Base-by-base conservation (phyloP, 345 rosid genomes). In the Nasturtium officinale region DNA sequence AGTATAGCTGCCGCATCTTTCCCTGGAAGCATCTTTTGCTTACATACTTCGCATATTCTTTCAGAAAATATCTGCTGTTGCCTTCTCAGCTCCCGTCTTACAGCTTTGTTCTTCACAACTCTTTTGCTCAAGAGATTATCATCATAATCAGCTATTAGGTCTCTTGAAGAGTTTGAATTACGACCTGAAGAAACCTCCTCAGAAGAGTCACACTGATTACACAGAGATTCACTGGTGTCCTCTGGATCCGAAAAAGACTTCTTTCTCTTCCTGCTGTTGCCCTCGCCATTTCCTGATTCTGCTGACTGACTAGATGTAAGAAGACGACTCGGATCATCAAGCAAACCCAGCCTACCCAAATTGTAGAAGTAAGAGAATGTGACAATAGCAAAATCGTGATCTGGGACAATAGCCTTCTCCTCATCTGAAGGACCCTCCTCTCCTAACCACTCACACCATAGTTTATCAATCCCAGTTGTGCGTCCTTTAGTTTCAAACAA, bases 371-470 rank as follows among this genome's bases (percentile, higher is more conserved):
- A 87, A 43, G 79, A 72, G 73, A 90, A 90, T 47, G 85, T 77
- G 57, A 89, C 82, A 73, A 89, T 78, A 45, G 89, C 95, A 82
- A 87, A 90, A 60, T 85, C 88, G 79, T 89, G 97, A 78, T 87
- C 83, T 20, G 81, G 80, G 50, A 82, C 73, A 63, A 48, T 25
- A 65, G 52, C 32, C 29, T 61, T 67, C 53, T 82, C 87, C 65
- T 76, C 80, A 56, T 75, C 72, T 17, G 26, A 69, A 55, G 37
- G 76, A 75, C 53, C 76, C 77, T 70, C 81, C 20, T 82, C 77
- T 53, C 92, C 96, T 61, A 90, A 65, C 95, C 98, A 96, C 82
- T 92, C 96, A 69, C 99, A 96, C 99, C 99, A 92, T 52, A 92
- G 76, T 71, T 85, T 86, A 57, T 77, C 68, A 48, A 89, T 75